These are phyloP conservation scores for Helianthus tuberosus DNA, from an alignment of 129 eudicot species.

Conservation along the genomic window DNA sequence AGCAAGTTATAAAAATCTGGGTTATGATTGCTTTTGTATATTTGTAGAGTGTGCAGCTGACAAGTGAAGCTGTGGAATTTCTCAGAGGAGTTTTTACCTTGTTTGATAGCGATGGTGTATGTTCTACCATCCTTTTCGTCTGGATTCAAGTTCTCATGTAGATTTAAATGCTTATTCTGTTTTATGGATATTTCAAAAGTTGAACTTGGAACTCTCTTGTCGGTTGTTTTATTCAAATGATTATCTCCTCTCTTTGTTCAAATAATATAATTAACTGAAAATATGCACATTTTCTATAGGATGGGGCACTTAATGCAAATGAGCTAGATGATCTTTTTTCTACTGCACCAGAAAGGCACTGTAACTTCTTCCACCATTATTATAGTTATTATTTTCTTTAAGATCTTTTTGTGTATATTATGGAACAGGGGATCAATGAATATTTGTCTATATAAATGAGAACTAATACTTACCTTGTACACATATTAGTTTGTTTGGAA, in stretches of 20 bases:
- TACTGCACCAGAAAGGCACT: slow-evolving; percentile 90
- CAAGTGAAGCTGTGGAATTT: slow-evolving; percentile 78
- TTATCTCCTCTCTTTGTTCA: not conserved
- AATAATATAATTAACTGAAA: slow-evolving; percentile 4
- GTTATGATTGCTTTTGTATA: slow-evolving; percentile 10
- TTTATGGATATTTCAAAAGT: no score
- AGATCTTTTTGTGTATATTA: not conserved
- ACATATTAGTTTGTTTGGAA: not conserved
- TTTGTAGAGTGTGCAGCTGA: slow-evolving; percentile 90
- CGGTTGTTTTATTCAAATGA: no score
- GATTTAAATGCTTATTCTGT: no score
- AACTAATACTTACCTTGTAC: not conserved
- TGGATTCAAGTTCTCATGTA: not conserved
- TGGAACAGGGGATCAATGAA: not conserved
- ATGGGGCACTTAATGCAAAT: slow-evolving; percentile 60
- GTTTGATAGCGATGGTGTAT: slow-evolving; percentile 73
- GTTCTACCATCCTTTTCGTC: slow-evolving; percentile 33
- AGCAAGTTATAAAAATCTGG: not conserved
- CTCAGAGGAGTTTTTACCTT: slow-evolving; percentile 58
- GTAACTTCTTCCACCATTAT: not conserved
- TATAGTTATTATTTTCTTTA: not conserved
- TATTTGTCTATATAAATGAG: not conserved
- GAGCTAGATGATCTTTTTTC: slow-evolving; percentile 83
- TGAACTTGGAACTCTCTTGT: no score
- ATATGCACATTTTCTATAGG: slow-evolving; percentile 33